Conservation (phyloP, 371 early-diverging fungal species). For the Haplosporangium sp. region DNA sequence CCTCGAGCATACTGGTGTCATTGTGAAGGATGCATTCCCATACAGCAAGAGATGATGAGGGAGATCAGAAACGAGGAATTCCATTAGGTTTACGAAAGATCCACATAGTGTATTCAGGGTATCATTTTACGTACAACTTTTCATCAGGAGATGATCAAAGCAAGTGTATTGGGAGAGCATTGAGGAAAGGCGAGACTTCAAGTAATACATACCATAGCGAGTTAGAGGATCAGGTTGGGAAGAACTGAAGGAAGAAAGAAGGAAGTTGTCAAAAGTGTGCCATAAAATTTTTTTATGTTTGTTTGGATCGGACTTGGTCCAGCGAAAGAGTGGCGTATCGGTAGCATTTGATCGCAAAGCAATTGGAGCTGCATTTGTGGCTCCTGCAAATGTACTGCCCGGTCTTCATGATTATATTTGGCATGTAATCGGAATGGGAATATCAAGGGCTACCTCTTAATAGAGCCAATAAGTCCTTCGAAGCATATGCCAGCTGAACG, state of each 20-base stretch:
- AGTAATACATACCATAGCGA: constrained; percentile 1
- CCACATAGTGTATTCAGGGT: constrained; percentile 56
- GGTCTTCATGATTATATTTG: too few relatives aligned
- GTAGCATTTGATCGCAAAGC: too few relatives aligned
- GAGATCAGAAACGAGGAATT: constrained; percentile 57
- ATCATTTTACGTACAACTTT: constrained; percentile 58
- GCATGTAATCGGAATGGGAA: too few relatives aligned
- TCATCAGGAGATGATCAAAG: constrained; percentile 45
- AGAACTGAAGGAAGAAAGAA: not conserved
- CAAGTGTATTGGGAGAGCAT: not conserved
- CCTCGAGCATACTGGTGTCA: too few relatives aligned
- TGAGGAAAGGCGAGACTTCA: not conserved
- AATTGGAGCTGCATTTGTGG: too few relatives aligned
- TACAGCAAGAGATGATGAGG: not conserved
- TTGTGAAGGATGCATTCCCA: too few relatives aligned
- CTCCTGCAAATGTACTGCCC: too few relatives aligned
- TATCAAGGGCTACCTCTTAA: too few relatives aligned
- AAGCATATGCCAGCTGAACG: too few relatives aligned
- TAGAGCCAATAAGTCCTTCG: too few relatives aligned
- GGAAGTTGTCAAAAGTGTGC: not conserved
- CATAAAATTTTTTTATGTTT: constrained; percentile 1
- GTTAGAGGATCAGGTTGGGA: not conserved
- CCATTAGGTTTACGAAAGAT: constrained; percentile 56
- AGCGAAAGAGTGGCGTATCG: too few relatives aligned
- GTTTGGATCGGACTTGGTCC: not conserved